These are phyloP conservation scores for Stygiomarasmius scandens DNA, from an alignment of 1,284 basidiomycete genomes.

Conservation along the genomic window DNA sequence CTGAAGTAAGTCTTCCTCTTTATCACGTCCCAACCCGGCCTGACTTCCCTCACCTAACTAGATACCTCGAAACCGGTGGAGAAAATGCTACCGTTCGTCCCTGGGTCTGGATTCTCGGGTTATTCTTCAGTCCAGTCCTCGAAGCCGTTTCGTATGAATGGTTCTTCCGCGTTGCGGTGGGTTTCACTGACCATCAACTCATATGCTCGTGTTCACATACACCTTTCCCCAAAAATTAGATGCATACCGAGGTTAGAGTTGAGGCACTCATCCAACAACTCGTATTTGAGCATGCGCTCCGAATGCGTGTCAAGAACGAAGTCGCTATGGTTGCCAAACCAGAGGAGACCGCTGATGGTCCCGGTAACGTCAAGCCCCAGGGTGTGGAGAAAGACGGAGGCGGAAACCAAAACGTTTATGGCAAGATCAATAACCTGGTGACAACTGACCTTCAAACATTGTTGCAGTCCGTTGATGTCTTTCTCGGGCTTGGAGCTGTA, in stretches of 20 bases:
- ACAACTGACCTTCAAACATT: constrained; percentile 25
- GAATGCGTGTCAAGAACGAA: constrained; percentile 65
- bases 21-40: too few species aligned
- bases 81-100: constrained; percentile 40
- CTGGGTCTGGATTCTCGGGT: constrained; percentile 45
- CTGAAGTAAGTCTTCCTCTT: constrained; percentile 26
- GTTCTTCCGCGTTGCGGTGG: constrained; percentile 51
- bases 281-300: constrained; percentile 70
- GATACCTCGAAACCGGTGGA: constrained; percentile 47
- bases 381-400: constrained; percentile 2
- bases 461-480: constrained; percentile 19
- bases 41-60: too few species aligned
- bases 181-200: constrained; percentile 20
- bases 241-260: constrained; percentile 49
- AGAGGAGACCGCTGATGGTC: background rate
- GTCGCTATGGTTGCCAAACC: constrained; percentile 16
- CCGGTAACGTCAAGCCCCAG: too few species aligned
- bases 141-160: constrained; percentile 42
- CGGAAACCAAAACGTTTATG: constrained; percentile 26
- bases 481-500: constrained; percentile 20
- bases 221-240: constrained; percentile 23
- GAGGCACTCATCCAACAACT: constrained; percentile 71
- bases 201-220: background rate
- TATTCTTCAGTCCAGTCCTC: constrained; percentile 35
- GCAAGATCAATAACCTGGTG: constrained; percentile 43